Percentiles rank a stretch among this genome's conserved stretches.
phyloP scores from a whole-genome alignment of 495 filamentous ascomycete genomes.

The Podospora fimiseda region DNA sequence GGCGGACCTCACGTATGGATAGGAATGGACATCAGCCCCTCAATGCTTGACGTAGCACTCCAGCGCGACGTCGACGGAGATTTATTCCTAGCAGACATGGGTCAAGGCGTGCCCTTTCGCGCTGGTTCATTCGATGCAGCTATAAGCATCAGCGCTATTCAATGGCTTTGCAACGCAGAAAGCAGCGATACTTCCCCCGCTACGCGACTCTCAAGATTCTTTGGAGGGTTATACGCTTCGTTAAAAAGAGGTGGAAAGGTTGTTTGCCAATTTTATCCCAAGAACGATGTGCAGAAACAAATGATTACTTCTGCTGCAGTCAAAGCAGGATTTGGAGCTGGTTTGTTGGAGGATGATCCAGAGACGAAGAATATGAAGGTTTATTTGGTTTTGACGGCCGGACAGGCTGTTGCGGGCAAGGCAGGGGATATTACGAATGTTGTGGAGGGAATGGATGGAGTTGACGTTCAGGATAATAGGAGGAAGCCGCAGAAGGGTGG shows the following conservation, averaged over 20 bases:
- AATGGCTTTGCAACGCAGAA: slow-evolving; percentile 97
- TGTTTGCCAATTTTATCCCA: slow-evolving; percentile 96
- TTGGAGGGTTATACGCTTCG: slow-evolving; percentile 82
- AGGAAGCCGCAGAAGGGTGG: slow-evolving; percentile 41
- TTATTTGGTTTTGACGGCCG: slow-evolving; percentile 90
- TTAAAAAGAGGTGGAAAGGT: slow-evolving; percentile 80
- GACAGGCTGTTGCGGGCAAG: slow-evolving; percentile 57
- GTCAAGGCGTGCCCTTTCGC: slow-evolving; percentile 91
- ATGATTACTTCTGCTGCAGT: slow-evolving; percentile 90
- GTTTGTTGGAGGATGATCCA: slow-evolving; percentile 88
- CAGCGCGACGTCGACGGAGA: slow-evolving; percentile 91
- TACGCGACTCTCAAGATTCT: slow-evolving; percentile 74
- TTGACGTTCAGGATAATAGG: slow-evolving; percentile 72
- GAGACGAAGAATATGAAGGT: slow-evolving; percentile 92
- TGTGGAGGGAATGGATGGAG: slow-evolving; percentile 78
- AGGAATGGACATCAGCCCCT: slow-evolving; percentile 89
- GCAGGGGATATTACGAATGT: slow-evolving; percentile 78
- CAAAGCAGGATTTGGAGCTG: slow-evolving; percentile 90
- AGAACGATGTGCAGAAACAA: slow-evolving; percentile 80
- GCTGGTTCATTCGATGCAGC: slow-evolving; percentile 91
- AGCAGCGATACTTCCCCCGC: slow-evolving; percentile 71
- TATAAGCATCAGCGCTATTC: slow-evolving; percentile 87
- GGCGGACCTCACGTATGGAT: slow-evolving; percentile 89
- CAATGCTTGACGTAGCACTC: slow-evolving; percentile 87
- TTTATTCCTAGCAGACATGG: slow-evolving; percentile 84